phyloP scores from a whole-genome alignment of 345 rosid species.

The Turritis glabra region DNA sequence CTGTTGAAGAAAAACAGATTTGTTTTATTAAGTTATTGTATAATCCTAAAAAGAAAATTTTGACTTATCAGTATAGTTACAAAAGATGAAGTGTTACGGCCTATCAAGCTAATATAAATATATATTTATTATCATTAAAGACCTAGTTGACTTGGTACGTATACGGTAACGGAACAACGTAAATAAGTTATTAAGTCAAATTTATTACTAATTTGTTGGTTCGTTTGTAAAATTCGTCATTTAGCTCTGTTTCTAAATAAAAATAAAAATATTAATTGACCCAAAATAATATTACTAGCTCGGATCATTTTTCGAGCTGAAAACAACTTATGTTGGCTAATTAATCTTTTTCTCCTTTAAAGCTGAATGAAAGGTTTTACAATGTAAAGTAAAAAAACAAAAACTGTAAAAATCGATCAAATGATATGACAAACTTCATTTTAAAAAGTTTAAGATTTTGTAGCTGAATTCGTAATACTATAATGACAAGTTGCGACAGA shows the following conservation, averaged over 20 bases:
- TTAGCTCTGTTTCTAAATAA: too few relatives aligned
- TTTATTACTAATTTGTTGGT: background rate
- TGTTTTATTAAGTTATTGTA: too few relatives aligned
- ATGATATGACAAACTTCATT: too few relatives aligned
- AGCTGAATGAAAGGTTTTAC: background rate
- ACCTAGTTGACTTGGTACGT: constrained; percentile 16
- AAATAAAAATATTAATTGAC: background rate
- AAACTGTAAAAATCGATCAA: too few relatives aligned
- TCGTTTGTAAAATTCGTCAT: too few relatives aligned
- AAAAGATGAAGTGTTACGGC: constrained; percentile 19
- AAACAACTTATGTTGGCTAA: too few relatives aligned
- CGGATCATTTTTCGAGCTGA: background rate
- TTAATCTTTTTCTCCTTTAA: too few relatives aligned
- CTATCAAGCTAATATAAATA: background rate
- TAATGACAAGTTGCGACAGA: too few relatives aligned
- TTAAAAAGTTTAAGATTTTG: too few relatives aligned
- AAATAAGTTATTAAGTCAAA: background rate
- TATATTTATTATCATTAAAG: background rate
- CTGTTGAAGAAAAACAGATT: constrained; percentile 1
- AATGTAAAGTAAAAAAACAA: too few relatives aligned
- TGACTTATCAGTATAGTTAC: constrained; percentile 21
- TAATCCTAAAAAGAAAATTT: background rate
- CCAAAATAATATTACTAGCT: background rate
- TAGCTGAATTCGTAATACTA: too few relatives aligned
- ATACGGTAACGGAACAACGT: background rate